phyloP scores from a whole-genome alignment of 441 rosid species.

The Erodium trifolium region DNA sequence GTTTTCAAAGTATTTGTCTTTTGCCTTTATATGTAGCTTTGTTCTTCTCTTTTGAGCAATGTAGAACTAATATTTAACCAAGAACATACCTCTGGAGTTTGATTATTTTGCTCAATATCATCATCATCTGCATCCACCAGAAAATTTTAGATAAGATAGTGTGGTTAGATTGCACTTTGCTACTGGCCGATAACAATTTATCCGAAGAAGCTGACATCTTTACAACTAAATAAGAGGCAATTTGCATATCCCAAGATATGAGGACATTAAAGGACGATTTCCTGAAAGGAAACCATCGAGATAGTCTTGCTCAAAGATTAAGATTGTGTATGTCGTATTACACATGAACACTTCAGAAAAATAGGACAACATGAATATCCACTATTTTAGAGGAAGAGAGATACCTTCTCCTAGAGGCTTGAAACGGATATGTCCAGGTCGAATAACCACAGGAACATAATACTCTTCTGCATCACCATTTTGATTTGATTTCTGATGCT shows the following conservation, averaged over 20 bases:
- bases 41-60: background rate
- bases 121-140: slow-evolving; percentile 34
- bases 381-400: slow-evolving; percentile 10
- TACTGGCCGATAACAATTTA: background rate
- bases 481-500: slow-evolving; percentile 23
- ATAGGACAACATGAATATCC: background rate
- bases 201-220: background rate
- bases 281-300: background rate
- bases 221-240: background rate
- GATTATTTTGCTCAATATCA: slow-evolving; percentile 31
- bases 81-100: slow-evolving; percentile 43
- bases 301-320: slow-evolving; percentile 1
- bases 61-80: slow-evolving; percentile 9
- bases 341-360: background rate
- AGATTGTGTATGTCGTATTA: background rate
- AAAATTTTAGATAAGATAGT: slow-evolving; percentile 24
- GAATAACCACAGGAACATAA: slow-evolving; percentile 58
- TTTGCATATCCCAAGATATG: background rate
- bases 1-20: background rate
- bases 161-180: slow-evolving; percentile 5
- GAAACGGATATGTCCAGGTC: slow-evolving; percentile 94
- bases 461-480: slow-evolving; percentile 39
- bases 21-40: no score
- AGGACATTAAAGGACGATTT: background rate
- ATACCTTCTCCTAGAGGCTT: slow-evolving; percentile 53